phyloP scores from a whole-genome alignment of 2,329 filamentous ascomycete species.

The Paecilomyces sp. region DNA sequence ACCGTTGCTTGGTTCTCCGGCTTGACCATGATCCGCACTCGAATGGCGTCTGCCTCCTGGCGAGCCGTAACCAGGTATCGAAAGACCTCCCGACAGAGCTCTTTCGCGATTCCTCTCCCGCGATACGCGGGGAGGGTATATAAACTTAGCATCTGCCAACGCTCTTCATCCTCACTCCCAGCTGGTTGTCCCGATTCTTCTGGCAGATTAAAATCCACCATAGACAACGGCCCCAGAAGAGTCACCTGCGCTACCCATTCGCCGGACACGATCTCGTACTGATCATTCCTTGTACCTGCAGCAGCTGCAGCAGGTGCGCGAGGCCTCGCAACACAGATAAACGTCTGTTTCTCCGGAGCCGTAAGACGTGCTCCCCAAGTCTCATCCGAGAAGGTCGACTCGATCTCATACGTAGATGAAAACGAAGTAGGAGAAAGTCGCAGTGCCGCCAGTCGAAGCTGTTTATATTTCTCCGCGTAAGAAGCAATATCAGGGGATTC shows the following conservation, averaged over 20 bases:
- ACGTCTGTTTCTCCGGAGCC: slow-evolving; percentile 15
- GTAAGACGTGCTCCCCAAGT: slow-evolving; percentile 20
- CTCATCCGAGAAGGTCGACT: slow-evolving; percentile 15
- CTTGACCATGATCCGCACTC: slow-evolving; percentile 23
- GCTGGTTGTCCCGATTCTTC: slow-evolving; percentile 15
- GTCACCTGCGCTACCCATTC: slow-evolving; percentile 26
- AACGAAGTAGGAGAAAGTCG: slow-evolving; percentile 19
- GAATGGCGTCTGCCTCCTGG: slow-evolving; percentile 5
- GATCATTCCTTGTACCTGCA: slow-evolving; percentile 6
- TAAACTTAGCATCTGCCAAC: slow-evolving; percentile 23
- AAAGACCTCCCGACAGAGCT: slow-evolving; percentile 17
- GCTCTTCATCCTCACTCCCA: slow-evolving; percentile 15
- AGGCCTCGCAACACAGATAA: slow-evolving; percentile 16
- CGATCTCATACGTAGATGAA: slow-evolving; percentile 21
- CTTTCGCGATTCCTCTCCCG: slow-evolving; percentile 19
- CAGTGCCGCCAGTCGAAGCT: slow-evolving; percentile 20
- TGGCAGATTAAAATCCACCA: slow-evolving; percentile 14
- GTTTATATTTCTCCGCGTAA: slow-evolving; percentile 7
- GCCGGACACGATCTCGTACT: not conserved
- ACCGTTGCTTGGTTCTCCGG: slow-evolving; percentile 17
- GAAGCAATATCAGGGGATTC: not conserved
- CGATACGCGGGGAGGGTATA: slow-evolving; percentile 25
- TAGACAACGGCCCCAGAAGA: slow-evolving; percentile 19
- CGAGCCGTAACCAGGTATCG: slow-evolving; percentile 11
- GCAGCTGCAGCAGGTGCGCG: not conserved